Evolutionary conservation across 2,329 filamentous ascomycete species (phyloP).

Genomic region (Penicillium expansum): DNA sequence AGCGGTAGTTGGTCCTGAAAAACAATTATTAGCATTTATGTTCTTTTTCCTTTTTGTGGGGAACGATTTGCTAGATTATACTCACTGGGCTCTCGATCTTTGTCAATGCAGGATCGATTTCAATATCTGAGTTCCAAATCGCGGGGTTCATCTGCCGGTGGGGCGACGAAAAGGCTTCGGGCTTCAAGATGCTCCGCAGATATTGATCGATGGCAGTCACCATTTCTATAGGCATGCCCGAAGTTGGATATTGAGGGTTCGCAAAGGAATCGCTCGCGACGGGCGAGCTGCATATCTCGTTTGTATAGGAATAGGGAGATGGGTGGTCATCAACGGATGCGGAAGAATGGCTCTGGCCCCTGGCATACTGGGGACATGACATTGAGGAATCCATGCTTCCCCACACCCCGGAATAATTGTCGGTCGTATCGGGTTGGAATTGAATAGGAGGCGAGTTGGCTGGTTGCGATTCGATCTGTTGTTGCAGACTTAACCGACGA

Average conservation of each 20-base stretch:
- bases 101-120: constrained; percentile 5
- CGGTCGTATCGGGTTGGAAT: not conserved
- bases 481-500: not conserved
- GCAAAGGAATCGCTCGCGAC: constrained; percentile 1
- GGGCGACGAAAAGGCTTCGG: not conserved
- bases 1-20: not conserved
- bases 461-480: not conserved
- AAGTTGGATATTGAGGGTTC: not conserved
- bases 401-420: not conserved
- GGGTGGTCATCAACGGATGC: not conserved
- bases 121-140: constrained; percentile 2
- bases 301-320: constrained; percentile 6
- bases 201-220: constrained; percentile 11
- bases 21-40: not conserved
- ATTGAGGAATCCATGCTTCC: constrained; percentile 6
- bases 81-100: constrained; percentile 2
- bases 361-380: not conserved
- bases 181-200: constrained; percentile 6
- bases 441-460: not conserved
- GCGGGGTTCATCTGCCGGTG: not conserved
- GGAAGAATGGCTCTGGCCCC: constrained; percentile 1
- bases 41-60: accelerated
- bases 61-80: not conserved
- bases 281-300: constrained; percentile 6
- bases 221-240: constrained; percentile 2